Conservation (phyloP, 768 basidiomycete species). For the Rhizopogon vinicolor region DNA sequence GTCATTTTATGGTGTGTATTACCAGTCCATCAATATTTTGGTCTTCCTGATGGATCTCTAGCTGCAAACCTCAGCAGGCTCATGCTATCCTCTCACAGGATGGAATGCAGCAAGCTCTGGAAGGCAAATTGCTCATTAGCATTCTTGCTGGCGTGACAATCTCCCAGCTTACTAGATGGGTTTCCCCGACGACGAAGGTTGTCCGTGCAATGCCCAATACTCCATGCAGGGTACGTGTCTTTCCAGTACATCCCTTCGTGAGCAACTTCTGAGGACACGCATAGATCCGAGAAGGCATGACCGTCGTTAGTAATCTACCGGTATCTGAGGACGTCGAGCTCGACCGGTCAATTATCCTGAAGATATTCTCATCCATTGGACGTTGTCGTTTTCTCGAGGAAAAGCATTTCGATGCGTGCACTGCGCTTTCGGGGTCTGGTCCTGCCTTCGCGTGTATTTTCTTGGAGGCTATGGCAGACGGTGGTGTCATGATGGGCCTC, state of each 20-base stretch:
- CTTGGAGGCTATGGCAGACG: slow-evolving; percentile 97
- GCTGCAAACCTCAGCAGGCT: slow-evolving; percentile 93
- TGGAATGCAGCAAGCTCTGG: slow-evolving; percentile 80
- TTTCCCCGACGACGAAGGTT: slow-evolving; percentile 71
- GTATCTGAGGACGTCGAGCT: slow-evolving; percentile 42
- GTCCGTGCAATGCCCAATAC: slow-evolving; percentile 99
- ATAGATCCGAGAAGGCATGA: slow-evolving; percentile 99
- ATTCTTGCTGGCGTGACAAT: slow-evolving; percentile 98
- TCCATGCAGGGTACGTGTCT: slow-evolving; percentile 73
- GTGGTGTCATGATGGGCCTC: slow-evolving; percentile 99
- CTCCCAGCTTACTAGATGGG: slow-evolving; percentile 70
- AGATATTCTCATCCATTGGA: slow-evolving; percentile 97
- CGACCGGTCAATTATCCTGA: slow-evolving; percentile 71
- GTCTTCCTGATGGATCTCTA: slow-evolving; percentile 25
- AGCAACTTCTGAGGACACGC: not conserved
- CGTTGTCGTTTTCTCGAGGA: slow-evolving; percentile 95
- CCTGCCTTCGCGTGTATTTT: slow-evolving; percentile 97
- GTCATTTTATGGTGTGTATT: slow-evolving; percentile 76
- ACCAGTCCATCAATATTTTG: not conserved
- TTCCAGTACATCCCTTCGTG: not conserved
- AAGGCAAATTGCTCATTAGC: slow-evolving; percentile 90
- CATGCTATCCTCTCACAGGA: slow-evolving; percentile 62
- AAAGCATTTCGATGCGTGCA: slow-evolving; percentile 98
- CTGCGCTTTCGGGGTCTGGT: slow-evolving; percentile 92
- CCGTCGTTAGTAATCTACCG: slow-evolving; percentile 77